Evolutionary conservation across 2,329 filamentous ascomycete genomes (phyloP), one percentile per base, ranked within the genome.

Genomic region (Alternaria sp.): DNA sequence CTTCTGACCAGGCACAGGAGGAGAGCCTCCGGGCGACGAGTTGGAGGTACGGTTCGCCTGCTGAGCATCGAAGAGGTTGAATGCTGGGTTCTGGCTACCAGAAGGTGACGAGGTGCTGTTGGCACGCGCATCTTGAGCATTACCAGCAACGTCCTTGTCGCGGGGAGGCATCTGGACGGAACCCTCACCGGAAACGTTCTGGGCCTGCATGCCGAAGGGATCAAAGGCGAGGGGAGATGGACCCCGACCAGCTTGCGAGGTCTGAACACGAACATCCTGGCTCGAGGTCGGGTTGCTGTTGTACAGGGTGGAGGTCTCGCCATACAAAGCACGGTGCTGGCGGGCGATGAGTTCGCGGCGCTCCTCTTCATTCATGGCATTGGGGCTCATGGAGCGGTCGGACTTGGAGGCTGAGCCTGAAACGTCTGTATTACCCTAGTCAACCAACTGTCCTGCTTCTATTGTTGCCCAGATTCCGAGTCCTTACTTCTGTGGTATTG

Each of bases 401-500:
- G 90, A 90, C 85, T 97, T 97, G 85, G 85, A 86, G 69, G 85
- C 88, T 79, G 89, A 86, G 69, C 85, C 88, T 79, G 89, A 87
- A 80, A 90, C 86, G 79, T 90, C 88, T 84, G 87, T 85, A 85
- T 88, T 81, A 88, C 82, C 86, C 86, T 88, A 83, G 78, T 80
- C 77, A 81, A 79, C 77, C 73, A 76, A 65, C 72, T 71, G 68
- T 73, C 72, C 73, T 75, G 71, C 71, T 68, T 73, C 76, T 79
- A 84, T 82, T 84, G 79, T 85, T 87, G 87, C 89, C 91, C 88
- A 87, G 86, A 88, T 87, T 85, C 86, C 87, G 89, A 87, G 82
- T 89, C 89, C 91, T 89, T 92, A 98, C 95, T 97, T 92, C 94
- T 90, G 86, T 98, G 97, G 85, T 97, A 98, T 89, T 99, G 95